Conservation (phyloP, 768 basidiomycete genomes). For the Candolleomyces aberdarensis region DNA sequence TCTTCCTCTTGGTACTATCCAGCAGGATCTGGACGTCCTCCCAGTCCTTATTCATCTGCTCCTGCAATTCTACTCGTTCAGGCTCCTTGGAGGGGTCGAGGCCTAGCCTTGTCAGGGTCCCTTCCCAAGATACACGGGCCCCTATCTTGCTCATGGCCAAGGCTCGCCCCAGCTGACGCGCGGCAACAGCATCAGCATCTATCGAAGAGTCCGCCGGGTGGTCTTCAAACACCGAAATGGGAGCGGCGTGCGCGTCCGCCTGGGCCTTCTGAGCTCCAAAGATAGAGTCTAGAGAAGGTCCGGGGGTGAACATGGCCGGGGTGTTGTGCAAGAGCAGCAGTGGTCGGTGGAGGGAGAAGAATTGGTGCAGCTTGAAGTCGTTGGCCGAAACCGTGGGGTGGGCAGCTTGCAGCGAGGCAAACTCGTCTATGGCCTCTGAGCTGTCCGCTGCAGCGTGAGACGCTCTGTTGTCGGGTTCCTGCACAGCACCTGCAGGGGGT, state of each 20-base stretch:
- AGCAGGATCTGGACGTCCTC: slow-evolving; percentile 52
- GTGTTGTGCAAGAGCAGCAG: slow-evolving; percentile 68
- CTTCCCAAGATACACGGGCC: slow-evolving; percentile 65
- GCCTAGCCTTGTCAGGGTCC: slow-evolving; percentile 61
- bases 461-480: neutral
- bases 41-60: slow-evolving; percentile 57
- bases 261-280: slow-evolving; percentile 13
- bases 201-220: slow-evolving; percentile 46
- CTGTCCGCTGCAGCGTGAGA: slow-evolving; percentile 9
- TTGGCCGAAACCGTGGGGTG: slow-evolving; percentile 62
- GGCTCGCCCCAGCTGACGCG: slow-evolving; percentile 74
- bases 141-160: slow-evolving; percentile 66
- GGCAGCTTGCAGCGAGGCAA: slow-evolving; percentile 7
- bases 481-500: neutral
- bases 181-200: slow-evolving; percentile 78
- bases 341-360: slow-evolving; percentile 81
- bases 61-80: slow-evolving; percentile 47
- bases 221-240: slow-evolving; percentile 15
- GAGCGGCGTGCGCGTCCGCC: slow-evolving; percentile 13
- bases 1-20: slow-evolving; percentile 84
- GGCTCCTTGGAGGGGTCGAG: slow-evolving; percentile 49
- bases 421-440: slow-evolving; percentile 12
- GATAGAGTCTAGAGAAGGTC: slow-evolving; percentile 26
- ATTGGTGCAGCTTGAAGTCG: slow-evolving; percentile 79
- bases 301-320: slow-evolving; percentile 43